Evolutionary conservation across 768 basidiomycete genomes (phyloP).

Genomic region (Lactifluus piperatus): DNA sequence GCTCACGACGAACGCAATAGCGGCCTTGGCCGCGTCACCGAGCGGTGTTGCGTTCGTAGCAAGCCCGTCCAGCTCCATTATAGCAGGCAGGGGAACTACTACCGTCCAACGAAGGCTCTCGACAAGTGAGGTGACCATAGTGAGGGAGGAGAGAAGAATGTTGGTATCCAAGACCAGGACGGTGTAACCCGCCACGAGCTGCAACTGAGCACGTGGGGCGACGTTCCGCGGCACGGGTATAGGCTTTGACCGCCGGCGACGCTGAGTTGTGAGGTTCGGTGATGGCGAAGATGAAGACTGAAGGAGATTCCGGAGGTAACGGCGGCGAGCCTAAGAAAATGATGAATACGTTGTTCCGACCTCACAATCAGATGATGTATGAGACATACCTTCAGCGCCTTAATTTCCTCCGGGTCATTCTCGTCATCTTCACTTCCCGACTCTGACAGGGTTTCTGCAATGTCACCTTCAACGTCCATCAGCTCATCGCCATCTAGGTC

Average conservation of each 20-base stretch:
- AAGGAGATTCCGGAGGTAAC: slow-evolving; percentile 65
- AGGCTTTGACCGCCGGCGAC: slow-evolving; percentile 24
- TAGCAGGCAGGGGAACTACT: slow-evolving; percentile 85
- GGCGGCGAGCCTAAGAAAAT: slow-evolving; percentile 52
- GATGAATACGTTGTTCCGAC: not conserved
- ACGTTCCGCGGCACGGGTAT: slow-evolving; percentile 23
- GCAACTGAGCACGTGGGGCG: slow-evolving; percentile 36
- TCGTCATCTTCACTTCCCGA: slow-evolving; percentile 44
- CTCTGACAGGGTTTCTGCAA: slow-evolving; percentile 24
- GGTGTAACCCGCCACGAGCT: slow-evolving; percentile 77
- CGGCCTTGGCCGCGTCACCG: slow-evolving; percentile 63
- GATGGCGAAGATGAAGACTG: slow-evolving; percentile 30
- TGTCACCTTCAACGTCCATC: slow-evolving; percentile 41
- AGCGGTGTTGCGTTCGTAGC: slow-evolving; percentile 51
- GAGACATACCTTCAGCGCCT: slow-evolving; percentile 60
- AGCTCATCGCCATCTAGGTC: slow-evolving; percentile 56
- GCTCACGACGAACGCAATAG: slow-evolving; percentile 65
- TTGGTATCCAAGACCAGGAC: slow-evolving; percentile 92
- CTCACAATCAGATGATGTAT: slow-evolving; percentile 1
- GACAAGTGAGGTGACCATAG: slow-evolving; percentile 63
- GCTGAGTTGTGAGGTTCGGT: slow-evolving; percentile 15
- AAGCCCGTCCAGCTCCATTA: slow-evolving; percentile 97
- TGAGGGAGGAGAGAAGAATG: slow-evolving; percentile 78
- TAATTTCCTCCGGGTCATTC: slow-evolving; percentile 63
- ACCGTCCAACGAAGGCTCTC: slow-evolving; percentile 82